Percentiles rank a stretch among this genome's conserved stretches.
phyloP scores from a whole-genome alignment of 805 yeast genomes.

The Nakazawaea molendinolei region DNA sequence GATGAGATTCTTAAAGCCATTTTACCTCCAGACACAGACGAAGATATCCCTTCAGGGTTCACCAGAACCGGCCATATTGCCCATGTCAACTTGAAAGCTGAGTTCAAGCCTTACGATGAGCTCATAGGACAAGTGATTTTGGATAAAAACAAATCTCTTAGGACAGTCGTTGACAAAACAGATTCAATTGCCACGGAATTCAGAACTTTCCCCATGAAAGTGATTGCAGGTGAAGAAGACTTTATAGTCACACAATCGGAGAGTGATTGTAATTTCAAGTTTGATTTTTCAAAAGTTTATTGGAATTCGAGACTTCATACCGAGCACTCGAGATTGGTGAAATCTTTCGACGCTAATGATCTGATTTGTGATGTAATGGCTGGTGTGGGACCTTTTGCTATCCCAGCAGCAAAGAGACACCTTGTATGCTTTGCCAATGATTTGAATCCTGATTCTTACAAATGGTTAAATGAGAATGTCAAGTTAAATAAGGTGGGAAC shows the following conservation, averaged over 20 bases:
- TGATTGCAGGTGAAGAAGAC: conserved; percentile 78
- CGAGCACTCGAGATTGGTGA: conserved; percentile 81
- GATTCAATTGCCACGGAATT: conserved; percentile 82
- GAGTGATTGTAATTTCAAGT: conserved; percentile 75
- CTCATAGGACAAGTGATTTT: conserved; percentile 86
- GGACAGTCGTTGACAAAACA: conserved; percentile 87
- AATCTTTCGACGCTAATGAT: conserved; percentile 51
- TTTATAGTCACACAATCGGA: conserved; percentile 82
- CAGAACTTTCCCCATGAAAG: conserved; percentile 90
- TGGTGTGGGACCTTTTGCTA: conserved; percentile 97
- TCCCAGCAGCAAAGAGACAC: conserved; percentile 87
- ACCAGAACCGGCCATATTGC: conserved; percentile 95
- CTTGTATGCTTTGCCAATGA: conserved; percentile 87
- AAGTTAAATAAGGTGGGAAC: conserved; percentile 50
- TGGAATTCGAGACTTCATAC: conserved; percentile 96
- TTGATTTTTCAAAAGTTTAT: conserved; percentile 90
- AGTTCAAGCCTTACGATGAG: conserved; percentile 72
- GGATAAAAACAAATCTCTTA: conserved; percentile 77
- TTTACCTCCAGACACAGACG: conserved; percentile 62
- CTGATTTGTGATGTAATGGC: conserved; percentile 95
- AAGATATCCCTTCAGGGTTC: conserved; percentile 83
- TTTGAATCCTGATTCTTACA: conserved; percentile 80
- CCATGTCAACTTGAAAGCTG: conserved; percentile 78
- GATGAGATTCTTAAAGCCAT: conserved; percentile 80
- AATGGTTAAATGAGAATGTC: conserved; percentile 63